A percentile compares a stretch with the other conserved stretches of the same genome.
These are phyloP conservation scores for Bjerkandera adusta DNA, from an alignment of 1,284 basidiomycete species.

Conservation along the genomic window DNA sequence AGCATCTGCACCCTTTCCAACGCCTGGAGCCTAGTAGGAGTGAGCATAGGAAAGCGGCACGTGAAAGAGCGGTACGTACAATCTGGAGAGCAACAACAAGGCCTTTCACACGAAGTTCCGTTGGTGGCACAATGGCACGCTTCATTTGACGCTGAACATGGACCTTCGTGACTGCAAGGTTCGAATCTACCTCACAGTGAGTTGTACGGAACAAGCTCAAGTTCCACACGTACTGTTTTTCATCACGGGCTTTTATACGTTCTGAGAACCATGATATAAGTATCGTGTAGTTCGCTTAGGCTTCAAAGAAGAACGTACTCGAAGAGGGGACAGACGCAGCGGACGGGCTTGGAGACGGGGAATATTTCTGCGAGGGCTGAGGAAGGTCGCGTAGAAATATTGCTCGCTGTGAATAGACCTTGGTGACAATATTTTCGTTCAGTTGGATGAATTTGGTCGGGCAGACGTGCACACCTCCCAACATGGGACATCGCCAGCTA, in stretches of 20 bases:
- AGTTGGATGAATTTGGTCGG: not conserved
- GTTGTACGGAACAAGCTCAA: not conserved
- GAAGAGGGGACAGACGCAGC: too few relatives aligned
- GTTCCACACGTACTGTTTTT: not conserved
- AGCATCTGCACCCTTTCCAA: slow-evolving; percentile 45
- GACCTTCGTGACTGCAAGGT: slow-evolving; percentile 45
- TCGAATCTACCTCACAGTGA: slow-evolving; percentile 12
- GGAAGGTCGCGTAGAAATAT: not conserved
- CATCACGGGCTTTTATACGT: not conserved
- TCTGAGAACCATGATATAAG: too few relatives aligned
- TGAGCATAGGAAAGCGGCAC: not conserved
- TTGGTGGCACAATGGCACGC: slow-evolving; percentile 40
- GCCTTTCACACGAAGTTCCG: slow-evolving; percentile 36
- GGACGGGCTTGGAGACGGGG: too few relatives aligned
- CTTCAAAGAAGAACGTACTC: too few relatives aligned
- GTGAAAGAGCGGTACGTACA: slow-evolving; percentile 31
- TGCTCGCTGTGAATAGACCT: not conserved
- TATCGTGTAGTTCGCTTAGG: too few relatives aligned
- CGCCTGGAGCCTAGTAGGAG: slow-evolving; percentile 35
- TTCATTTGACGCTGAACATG: slow-evolving; percentile 32
- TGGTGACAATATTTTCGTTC: not conserved
- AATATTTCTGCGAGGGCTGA: too few relatives aligned
- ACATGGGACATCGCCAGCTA: slow-evolving; percentile 44
- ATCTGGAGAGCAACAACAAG: slow-evolving; percentile 36
- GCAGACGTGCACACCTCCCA: slow-evolving; percentile 34